Evolutionary conservation across 1,284 basidiomycete species (phyloP), one percentile per base, ranked within the genome.

Genomic region (Termitomyces sp.): DNA sequence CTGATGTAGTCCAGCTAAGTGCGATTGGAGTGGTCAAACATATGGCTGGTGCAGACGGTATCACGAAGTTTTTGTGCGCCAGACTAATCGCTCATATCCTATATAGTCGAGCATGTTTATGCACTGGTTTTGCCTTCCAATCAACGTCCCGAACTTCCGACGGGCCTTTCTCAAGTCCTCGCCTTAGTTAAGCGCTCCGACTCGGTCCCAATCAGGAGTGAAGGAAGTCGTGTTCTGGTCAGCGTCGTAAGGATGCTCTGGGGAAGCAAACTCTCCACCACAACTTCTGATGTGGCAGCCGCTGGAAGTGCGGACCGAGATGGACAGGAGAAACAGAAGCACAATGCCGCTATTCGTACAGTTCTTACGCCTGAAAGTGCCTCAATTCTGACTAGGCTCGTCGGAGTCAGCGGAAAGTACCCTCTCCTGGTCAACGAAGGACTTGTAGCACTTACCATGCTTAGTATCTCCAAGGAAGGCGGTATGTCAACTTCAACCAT

Each of bases 21-120:
- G 91, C 92, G 0, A 89, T 98, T 42, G 92, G 92, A 0, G 78
- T 94, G 15, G 80, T 90, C 30, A 98, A 98, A 71, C 90, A 97
- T 65, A 77, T 98, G 54, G 93, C 90, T 67, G 84, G 82, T 57
- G 80, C 80, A 36, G 86, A 83, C 64, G 74, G 93, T 94, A 64
- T 64, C 17, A 13, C 83, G 70, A 28, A 21, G 21, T 41, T 31
- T 17, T 30, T 47, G 21, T 45, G 30, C 3, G 26, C 17, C 26
- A 28, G 12, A 19, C 24, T 10, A 8, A 26, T 34, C n/a, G 26
- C 41, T 40, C 36, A 46, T 33, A 17, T 42, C 38, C 36, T 40
- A 34, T 33, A 44, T 8, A 92, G 90, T 83, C 48, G 79, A 82
- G 55, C 90, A 84, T 69, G 78, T 82, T 17, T 77, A 83, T 58